Evolutionary conservation across 805 yeast genomes (phyloP).

Genomic region (Candida railenensis): DNA sequence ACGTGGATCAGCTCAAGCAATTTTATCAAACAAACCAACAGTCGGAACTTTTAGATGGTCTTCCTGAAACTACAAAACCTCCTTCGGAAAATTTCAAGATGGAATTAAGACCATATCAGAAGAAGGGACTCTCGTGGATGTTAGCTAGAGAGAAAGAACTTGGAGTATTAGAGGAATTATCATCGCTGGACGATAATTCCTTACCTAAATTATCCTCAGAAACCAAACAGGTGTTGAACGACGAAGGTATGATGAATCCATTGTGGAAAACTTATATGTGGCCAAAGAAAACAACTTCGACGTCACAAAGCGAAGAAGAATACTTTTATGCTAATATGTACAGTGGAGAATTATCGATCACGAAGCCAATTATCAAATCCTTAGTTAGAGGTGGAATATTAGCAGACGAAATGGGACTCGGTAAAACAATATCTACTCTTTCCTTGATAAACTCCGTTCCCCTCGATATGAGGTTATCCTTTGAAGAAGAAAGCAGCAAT

Average conservation of each 20-base stretch:
- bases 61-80: slow-evolving; percentile 64
- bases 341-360: slow-evolving; percentile 73
- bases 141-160: slow-evolving; percentile 70
- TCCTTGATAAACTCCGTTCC: slow-evolving; percentile 71
- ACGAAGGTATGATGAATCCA: slow-evolving; percentile 69
- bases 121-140: slow-evolving; percentile 88
- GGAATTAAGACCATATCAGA: slow-evolving; percentile 72
- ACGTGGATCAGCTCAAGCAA: slow-evolving; percentile 70
- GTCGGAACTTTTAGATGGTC: slow-evolving; percentile 49
- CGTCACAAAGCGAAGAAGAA: slow-evolving; percentile 6
- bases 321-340: slow-evolving; percentile 74
- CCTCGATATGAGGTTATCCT: slow-evolving; percentile 37
- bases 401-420: slow-evolving; percentile 97
- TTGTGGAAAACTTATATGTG: slow-evolving; percentile 78
- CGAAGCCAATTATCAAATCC: slow-evolving; percentile 63
- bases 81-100: slow-evolving; percentile 50
- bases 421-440: slow-evolving; percentile 84
- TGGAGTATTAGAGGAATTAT: slow-evolving; percentile 37
- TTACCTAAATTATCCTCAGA: slow-evolving; percentile 22
- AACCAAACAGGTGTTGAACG: slow-evolving; percentile 24
- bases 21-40: slow-evolving; percentile 74
- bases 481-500: slow-evolving; percentile 9
- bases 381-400: slow-evolving; percentile 78
- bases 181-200: slow-evolving; percentile 14
- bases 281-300: slow-evolving; percentile 44